Percentiles rank a stretch among this genome's conserved stretches.
Conservation (phyloP, 352 stramenopile genomes). For the Pythium aristosporum region DNA sequence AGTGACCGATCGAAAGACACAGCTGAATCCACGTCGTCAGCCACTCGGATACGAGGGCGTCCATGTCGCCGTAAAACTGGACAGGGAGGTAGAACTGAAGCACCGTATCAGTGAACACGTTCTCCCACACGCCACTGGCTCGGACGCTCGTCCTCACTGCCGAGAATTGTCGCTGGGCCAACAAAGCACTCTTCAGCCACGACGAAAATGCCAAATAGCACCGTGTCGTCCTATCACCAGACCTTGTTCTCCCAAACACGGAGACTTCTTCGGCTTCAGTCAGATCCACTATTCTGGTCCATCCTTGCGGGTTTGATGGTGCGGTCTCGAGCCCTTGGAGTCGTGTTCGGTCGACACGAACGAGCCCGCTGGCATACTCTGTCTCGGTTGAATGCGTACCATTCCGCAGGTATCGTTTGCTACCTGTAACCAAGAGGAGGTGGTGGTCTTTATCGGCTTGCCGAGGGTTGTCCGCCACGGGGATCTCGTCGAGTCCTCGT, state of each 20-base stretch:
- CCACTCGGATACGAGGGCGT: constrained; percentile 39
- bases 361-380: neutral
- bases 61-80: constrained; percentile 40
- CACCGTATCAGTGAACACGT: constrained; percentile 15
- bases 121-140: constrained; percentile 4
- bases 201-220: constrained; percentile 24
- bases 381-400: neutral
- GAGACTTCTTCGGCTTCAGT: neutral
- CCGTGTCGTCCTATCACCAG: neutral
- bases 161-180: neutral
- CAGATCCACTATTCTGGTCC: neutral
- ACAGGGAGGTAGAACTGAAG: constrained; percentile 55
- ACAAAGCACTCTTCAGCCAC: constrained; percentile 15
- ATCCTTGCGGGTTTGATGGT: neutral
- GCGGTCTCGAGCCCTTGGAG: neutral
- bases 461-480: neutral
- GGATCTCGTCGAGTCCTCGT: neutral
- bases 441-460: neutral
- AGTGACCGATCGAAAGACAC: constrained; percentile 1
- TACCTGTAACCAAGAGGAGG: neutral
- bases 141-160: neutral
- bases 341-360: neutral
- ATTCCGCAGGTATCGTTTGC: neutral
- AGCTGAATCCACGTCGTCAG: constrained; percentile 46
- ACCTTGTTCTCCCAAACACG: neutral